Evolutionary conservation across 371 early-diverging fungal species (phyloP), one percentile per base, ranked within the genome.

Genomic region (Zychaea mexicana): DNA sequence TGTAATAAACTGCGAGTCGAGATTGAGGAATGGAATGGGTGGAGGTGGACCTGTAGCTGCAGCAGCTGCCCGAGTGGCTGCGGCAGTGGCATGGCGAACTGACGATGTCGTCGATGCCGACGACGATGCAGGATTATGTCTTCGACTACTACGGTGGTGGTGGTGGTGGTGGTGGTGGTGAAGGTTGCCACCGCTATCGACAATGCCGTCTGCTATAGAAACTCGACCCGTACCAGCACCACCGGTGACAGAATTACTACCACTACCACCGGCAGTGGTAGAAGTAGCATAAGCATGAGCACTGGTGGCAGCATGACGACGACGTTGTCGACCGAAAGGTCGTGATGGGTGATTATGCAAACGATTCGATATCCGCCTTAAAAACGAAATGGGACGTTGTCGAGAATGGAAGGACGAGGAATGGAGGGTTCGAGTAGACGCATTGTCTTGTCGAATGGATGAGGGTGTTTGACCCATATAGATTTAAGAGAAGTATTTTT

Each of bases 391-490:
- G 45, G 70, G 66, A 28, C 70, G 66, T n/a, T n/a, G n/a, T 5
- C 63, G 52, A 32, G 70, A 70, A 19, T 62, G 59, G 26, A 69
- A 57, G 54, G 70, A 70, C 12, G 70, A 66, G 8, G 70, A 70
- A 57, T 70, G 70, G 30, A 70, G 64, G n/a, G 70, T 70, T 31
- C 70, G 65, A 39, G 70, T 70, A 30, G 70, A 70, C 28, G 70
- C 70, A 70, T 70, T 70, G 66, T 70, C 70, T 24, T 70, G 70
- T n/a, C 70, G 22, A 10, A 57, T 52, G 21, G 70, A 61, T 27
- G 70, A 70, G 39, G 70, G 66, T 57, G 70, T 59, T 49, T 70
- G 70, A 13, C 70, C 70, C 70, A 70, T 70, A 32, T 31, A 33
- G 32, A 33, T 32, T 6, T 32, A 21, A 30, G 38, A 36, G 9